Base-by-base conservation (phyloP, 371 early-diverging fungal genomes). In the Mucor lusitanicus region DNA sequence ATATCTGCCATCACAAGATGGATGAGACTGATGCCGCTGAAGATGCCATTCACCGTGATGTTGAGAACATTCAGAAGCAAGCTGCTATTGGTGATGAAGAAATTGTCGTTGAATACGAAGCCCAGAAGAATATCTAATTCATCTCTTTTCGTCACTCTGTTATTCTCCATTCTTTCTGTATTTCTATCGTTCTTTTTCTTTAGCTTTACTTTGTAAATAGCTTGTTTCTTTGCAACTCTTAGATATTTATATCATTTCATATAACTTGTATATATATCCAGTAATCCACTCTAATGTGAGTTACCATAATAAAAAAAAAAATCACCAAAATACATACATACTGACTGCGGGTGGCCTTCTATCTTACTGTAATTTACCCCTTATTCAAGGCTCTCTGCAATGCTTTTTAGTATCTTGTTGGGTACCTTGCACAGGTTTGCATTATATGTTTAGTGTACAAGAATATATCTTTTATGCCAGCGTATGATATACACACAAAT, bases 11-110 rank as follows among this genome's bases (percentile, higher is more conserved):
- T 27, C 64, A 61, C 55, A 74, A 74, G 48, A 25, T 50, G n/a
- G 70, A 74, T 67, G 59, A 42, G 12, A 61, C 21, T 6, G 74
- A 70, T 64, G 57, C 61, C 17, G 70, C 63, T 28, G 64, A 74
- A 48, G 74, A 74, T 50, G 70, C 74, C 12, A 74, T 74, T 15
- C 55, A 55, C 12, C 46, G 60, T 39, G 54, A 39, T 30, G 59
- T 39, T 17, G 59, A 28, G 12, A 3, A 21, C 15, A 59, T 19
- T 6, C 55, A 57, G 33, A 21, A 48, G 23, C 37, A 59, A 15
- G 33, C 55, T 15, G 42, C 35, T 5, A 33, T 30, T 55, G 30
- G 11, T n/a, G 59, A 58, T 8, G 65, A 65, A 46, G 65, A 65
- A 48, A 33, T 50, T 35, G 40, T 65, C 21, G 35, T 46, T n/a